Evolutionary conservation across 1,284 basidiomycete species (phyloP).

Genomic region (Malassezia yamatoensis): DNA sequence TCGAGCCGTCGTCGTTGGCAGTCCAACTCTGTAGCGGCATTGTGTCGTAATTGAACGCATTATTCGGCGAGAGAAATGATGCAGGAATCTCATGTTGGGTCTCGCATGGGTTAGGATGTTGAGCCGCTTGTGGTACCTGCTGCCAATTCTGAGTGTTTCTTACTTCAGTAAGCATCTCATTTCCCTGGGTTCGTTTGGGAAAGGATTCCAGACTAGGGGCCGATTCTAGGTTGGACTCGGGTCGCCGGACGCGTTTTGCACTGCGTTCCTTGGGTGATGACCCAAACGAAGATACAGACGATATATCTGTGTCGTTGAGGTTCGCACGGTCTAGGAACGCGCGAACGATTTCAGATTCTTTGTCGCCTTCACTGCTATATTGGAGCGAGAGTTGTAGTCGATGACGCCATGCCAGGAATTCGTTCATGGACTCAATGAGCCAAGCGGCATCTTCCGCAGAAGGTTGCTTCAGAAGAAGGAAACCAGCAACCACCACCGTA

Average conservation of each 20-base stretch:
- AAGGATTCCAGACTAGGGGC: too few species aligned
- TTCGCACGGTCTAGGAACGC: conserved; percentile 7
- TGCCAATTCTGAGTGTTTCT: background rate
- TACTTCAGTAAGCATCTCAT: background rate
- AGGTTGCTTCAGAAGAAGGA: conserved; percentile 34
- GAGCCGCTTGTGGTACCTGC: background rate
- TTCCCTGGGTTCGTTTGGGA: background rate
- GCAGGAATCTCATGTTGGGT: background rate
- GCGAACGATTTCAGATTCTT: conserved; percentile 3
- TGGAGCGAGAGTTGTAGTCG: background rate
- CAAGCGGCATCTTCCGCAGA: conserved; percentile 22
- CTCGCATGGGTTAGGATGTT: background rate
- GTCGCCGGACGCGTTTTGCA: background rate
- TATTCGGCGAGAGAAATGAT: background rate
- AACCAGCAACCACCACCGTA: conserved; percentile 29
- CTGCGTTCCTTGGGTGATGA: background rate
- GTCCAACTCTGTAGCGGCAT: background rate
- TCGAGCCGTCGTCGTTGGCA: background rate
- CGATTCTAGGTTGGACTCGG: background rate
- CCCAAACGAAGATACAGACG: background rate
- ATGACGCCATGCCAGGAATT: conserved; percentile 8
- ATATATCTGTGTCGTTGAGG: background rate
- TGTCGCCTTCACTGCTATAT: background rate
- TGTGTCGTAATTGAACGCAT: background rate
- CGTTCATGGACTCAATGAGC: conserved; percentile 21